phyloP scores from a whole-genome alignment of 2,329 filamentous ascomycete genomes.

The Hymenoscyphus fructigenus region DNA sequence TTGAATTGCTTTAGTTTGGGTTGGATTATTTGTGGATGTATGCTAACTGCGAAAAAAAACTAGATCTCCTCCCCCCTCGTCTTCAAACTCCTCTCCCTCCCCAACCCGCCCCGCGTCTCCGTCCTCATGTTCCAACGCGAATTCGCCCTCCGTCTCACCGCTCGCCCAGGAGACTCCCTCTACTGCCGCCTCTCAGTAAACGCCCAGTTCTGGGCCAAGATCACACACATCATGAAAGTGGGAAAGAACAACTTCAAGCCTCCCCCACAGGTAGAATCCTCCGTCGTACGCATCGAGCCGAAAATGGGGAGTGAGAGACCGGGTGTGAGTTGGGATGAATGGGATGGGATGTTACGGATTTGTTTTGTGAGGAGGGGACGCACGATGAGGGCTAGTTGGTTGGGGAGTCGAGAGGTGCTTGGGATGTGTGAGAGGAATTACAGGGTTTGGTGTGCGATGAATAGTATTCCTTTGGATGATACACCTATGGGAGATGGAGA shows the following conservation, averaged over 20 bases:
- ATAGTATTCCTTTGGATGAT: conserved; percentile 77
- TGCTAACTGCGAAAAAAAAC: conserved; percentile 22
- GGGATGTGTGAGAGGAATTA: conserved; percentile 86
- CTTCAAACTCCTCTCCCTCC: conserved; percentile 79
- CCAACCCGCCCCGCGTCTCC: conserved; percentile 76
- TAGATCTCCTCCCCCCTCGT: conserved; percentile 88
- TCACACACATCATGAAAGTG: conserved; percentile 81
- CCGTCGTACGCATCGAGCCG: conserved; percentile 85
- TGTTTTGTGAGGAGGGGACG: conserved; percentile 89
- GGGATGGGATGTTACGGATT: conserved; percentile 84
- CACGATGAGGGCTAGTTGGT: conserved; percentile 77
- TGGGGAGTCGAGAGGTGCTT: conserved; percentile 78
- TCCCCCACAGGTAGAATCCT: conserved; percentile 87
- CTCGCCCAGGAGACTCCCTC: conserved; percentile 81
- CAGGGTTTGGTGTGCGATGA: conserved; percentile 83
- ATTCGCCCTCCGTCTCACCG: conserved; percentile 87
- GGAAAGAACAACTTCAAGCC: conserved; percentile 96
- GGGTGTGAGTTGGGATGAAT: conserved; percentile 90
- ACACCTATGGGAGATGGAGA: conserved; percentile 47
- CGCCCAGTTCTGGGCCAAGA: conserved; percentile 85
- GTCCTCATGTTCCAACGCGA: conserved; percentile 97
- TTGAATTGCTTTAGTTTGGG: too few species aligned
- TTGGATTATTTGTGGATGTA: neutral
- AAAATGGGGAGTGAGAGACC: conserved; percentile 76
- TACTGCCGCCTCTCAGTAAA: conserved; percentile 92